Evolutionary conservation across 805 yeast genomes (phyloP).

Genomic region (Candida suzukii): DNA sequence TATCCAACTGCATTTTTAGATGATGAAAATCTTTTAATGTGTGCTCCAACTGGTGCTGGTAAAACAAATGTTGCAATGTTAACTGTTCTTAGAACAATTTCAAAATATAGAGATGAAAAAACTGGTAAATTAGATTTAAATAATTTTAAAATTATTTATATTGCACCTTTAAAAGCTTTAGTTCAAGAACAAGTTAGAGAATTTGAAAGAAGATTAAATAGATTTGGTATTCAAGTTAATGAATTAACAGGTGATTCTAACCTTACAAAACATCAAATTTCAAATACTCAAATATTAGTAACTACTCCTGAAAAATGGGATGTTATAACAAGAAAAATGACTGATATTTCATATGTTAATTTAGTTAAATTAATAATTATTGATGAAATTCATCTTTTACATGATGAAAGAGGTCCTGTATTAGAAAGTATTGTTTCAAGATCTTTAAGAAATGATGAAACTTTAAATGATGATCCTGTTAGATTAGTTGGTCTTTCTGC

Average conservation of each 20-base stretch:
- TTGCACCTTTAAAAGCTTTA: conserved; percentile 90
- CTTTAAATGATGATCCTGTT: conserved; percentile 32
- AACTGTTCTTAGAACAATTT: conserved; percentile 57
- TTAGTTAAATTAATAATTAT: conserved; percentile 68
- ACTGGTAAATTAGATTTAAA: conserved; percentile 45
- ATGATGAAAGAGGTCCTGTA: conserved; percentile 94
- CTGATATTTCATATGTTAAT: conserved; percentile 57
- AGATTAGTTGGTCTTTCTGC: conserved; percentile 88
- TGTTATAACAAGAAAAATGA: conserved; percentile 77
- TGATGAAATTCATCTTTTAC: conserved; percentile 89
- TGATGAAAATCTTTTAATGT: conserved; percentile 69
- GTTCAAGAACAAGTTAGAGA: conserved; percentile 94
- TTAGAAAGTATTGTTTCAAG: conserved; percentile 83
- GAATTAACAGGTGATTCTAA: conserved; percentile 90
- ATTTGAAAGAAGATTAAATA: conserved; percentile 59
- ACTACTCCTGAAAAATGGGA: conserved; percentile 99
- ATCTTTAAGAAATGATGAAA: conserved; percentile 39
- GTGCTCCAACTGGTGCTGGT: conserved; percentile 99
- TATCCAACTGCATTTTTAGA: conserved; percentile 68
- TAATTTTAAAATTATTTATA: conserved; percentile 72
- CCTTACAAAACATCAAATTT: conserved; percentile 66
- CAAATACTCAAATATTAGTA: conserved; percentile 74
- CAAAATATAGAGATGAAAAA: conserved; percentile 37
- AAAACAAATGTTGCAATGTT: conserved; percentile 95
- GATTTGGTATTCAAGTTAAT: conserved; percentile 63